phyloP scores from a whole-genome alignment of 108 stramenopile genomes.

The Nannochloropsis oceanica region DNA sequence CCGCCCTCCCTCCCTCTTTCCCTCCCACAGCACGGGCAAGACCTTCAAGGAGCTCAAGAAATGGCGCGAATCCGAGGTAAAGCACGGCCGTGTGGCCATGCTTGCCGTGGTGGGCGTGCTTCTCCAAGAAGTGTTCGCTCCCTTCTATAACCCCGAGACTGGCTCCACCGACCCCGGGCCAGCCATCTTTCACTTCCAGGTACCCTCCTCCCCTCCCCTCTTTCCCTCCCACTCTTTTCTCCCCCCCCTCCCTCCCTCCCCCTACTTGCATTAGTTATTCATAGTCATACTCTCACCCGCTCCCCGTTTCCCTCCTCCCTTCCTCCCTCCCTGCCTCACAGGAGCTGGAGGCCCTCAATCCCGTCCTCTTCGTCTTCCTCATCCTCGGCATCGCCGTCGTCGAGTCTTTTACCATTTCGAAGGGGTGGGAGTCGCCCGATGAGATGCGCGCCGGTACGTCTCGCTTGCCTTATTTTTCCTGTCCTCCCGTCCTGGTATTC shows the following conservation, averaged over 20 bases:
- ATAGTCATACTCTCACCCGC: no score
- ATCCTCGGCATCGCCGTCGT: slow-evolving; percentile 45
- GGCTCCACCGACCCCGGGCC: slow-evolving; percentile 48
- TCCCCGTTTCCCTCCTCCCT: no score
- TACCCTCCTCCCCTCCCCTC: slow-evolving; percentile 39
- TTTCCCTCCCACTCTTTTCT: slow-evolving; percentile 40
- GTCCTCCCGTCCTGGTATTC: neutral
- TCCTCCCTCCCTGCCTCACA: neutral
- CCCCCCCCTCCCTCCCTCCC: neutral
- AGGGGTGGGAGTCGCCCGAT: neutral
- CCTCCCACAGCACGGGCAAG: neutral
- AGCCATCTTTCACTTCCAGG: slow-evolving; percentile 73
- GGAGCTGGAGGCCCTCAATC: neutral
- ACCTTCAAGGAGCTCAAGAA: slow-evolving; percentile 26
- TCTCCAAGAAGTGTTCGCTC: slow-evolving; percentile 33
- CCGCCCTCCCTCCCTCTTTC: neutral
- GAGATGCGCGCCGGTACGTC: neutral
- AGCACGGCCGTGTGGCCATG: slow-evolving; percentile 55
- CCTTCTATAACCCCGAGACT: slow-evolving; percentile 36
- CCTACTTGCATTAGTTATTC: no score
- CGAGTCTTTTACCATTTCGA: slow-evolving; percentile 25
- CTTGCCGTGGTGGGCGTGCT: slow-evolving; percentile 42
- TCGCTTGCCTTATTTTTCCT: neutral
- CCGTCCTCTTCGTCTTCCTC: neutral
- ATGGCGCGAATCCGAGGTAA: slow-evolving; percentile 50